Percentiles rank a stretch among this genome's conserved stretches.
phyloP scores from a whole-genome alignment of 2,329 filamentous ascomycete genomes.

The Ceratocystis smalleyi region DNA sequence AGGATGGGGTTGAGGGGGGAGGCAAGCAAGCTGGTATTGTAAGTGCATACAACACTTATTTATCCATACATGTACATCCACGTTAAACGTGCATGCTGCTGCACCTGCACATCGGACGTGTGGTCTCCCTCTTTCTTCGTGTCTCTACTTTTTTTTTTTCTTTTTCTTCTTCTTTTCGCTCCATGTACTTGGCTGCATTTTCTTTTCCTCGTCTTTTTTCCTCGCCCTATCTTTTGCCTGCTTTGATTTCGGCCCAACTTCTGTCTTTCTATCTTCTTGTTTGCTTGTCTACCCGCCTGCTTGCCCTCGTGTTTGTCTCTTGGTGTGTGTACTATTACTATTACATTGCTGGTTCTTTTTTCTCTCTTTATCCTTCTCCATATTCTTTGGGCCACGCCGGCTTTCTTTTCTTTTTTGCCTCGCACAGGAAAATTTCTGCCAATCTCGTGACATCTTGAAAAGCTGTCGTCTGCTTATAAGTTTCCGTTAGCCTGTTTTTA shows the following conservation, averaged over 20 bases:
- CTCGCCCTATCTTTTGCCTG: no score
- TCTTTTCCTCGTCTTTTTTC: no score
- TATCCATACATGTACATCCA: not conserved
- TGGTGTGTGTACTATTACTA: not conserved
- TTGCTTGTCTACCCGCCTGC: no score
- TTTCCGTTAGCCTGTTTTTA: not conserved
- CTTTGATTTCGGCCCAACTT: no score
- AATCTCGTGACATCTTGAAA: not conserved
- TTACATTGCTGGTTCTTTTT: not conserved
- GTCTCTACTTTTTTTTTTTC: not conserved
- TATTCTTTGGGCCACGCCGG: not conserved
- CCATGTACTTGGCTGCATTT: no score
- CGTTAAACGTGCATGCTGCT: not conserved
- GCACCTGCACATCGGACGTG: not conserved
- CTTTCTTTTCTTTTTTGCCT: not conserved
- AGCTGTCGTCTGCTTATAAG: not conserved
- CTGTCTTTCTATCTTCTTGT: no score
- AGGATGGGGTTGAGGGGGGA: not conserved
- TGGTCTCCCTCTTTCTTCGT: not conserved
- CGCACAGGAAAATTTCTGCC: no score
- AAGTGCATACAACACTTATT: not conserved
- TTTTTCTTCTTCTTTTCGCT: not conserved
- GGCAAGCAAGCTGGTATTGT: not conserved
- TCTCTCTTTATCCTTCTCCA: not conserved
- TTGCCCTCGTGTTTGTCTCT: not conserved